Evolutionary conservation across 345 rosid genomes (phyloP), one percentile per base, ranked within the genome.

Genomic region (Lepidium sativum): DNA sequence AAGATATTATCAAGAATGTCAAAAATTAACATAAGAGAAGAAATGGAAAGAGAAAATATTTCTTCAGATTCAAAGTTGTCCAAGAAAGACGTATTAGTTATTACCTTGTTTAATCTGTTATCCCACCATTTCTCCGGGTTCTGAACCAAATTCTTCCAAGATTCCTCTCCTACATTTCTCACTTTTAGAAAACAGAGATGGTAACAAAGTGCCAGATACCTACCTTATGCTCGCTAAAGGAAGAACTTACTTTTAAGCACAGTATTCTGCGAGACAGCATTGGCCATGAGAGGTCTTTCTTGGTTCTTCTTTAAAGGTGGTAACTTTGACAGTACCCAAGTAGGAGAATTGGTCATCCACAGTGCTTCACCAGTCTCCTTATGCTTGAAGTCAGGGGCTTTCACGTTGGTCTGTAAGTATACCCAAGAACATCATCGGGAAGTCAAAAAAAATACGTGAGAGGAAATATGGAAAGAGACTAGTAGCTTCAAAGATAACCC

Each of bases 111-210:
- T 37, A 48, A 34, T 79, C 96, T 77, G 61, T 90, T 85, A 76
- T 90, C 97, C 95, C 92, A 87, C 95, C 97, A 87, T 31, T 77
- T 81, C 29, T 50, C 40, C n/a, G 84, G 91, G 76, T 87, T 80
- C 71, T 81, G 77, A 51, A 80, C 71, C 83, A 90, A 77, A 74
- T 85, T 77, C 77, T 65, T 87, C 97, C 97, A 90, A 42, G 39
- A 34, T 60, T 74, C 86, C 16, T 86, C 88, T 37, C 74, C 97
- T 85, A 59, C 67, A 66, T 72, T 34, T 53, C 64, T 66, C 5
- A 17, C 3, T 6, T 63, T 53, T 54, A 59, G 41, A n/a, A 15
- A 50, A 41, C n/a, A 0, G 1, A 65, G 6, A 50, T 9, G 4
- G 53, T 35, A 14, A 44, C 63, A 51, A 40, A 17, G 33, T 5